A percentile compares a stretch with the other conserved stretches of the same genome.
phyloP scores from a whole-genome alignment of 305 asterid genomes.

The Solanum hybrid region DNA sequence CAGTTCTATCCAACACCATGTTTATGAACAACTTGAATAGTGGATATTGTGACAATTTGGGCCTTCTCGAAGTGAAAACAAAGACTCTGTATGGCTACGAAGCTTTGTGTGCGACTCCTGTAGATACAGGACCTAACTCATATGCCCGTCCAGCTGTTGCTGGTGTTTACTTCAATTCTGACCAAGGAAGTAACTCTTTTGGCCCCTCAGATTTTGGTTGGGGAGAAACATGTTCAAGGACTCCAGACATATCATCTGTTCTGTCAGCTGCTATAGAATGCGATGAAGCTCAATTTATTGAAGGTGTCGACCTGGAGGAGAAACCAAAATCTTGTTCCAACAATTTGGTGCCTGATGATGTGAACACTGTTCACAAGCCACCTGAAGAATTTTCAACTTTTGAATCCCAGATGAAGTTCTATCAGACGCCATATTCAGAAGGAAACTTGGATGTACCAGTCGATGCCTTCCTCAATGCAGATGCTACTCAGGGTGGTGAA shows the following conservation, averaged over 20 bases:
- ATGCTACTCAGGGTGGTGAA: constrained; percentile 41
- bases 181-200: constrained; percentile 71
- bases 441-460: constrained; percentile 65
- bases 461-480: constrained; percentile 57
- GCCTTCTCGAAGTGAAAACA: constrained; percentile 48
- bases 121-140: constrained; percentile 27
- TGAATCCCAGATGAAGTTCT: constrained; percentile 60
- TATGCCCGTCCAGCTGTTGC: constrained; percentile 27
- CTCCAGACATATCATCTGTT: constrained; percentile 75
- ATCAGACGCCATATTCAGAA: constrained; percentile 49
- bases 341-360: constrained; percentile 15
- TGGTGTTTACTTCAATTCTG: constrained; percentile 52
- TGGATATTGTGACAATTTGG: constrained; percentile 31
- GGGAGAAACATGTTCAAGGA: constrained; percentile 54
- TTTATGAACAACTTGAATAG: constrained; percentile 26
- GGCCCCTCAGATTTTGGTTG: constrained; percentile 71
- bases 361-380: constrained; percentile 3
- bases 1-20: constrained; percentile 15
- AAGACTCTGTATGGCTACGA: constrained; percentile 24
- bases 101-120: constrained; percentile 21
- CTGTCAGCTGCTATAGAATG: constrained; percentile 49
- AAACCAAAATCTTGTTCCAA: constrained; percentile 30
- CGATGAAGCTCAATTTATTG: constrained; percentile 33
- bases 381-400: constrained; percentile 36
- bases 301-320: constrained; percentile 38